Base-by-base conservation (phyloP, 2,329 filamentous ascomycete species). In the Aspergillus fijiensis region DNA sequence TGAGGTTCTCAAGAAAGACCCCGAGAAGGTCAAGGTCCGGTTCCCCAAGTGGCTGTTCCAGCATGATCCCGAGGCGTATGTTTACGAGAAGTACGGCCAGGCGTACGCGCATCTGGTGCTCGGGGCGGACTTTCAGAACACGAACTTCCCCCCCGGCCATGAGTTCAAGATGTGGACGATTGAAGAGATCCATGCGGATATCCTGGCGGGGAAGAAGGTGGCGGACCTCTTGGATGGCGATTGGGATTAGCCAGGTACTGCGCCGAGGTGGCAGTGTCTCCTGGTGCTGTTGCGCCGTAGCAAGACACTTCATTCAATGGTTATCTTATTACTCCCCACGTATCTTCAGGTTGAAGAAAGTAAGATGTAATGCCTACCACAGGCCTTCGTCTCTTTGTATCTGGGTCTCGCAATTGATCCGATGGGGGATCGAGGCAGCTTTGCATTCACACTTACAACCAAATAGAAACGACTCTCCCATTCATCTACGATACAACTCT, bases 121-220 rank as follows among this genome's bases (percentile, higher is more conserved):
- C 58, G 78, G 78, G 2, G 66, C 77, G 3, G 67, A 71, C 12
- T 79, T 81, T 70, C 72, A 76, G 56, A 78, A 82, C 58, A 65
- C 78, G 4, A 82, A 82, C 62, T 78, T 76, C 62, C 79, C 79
- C 12, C 73, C 68, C 10, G 78, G 77, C 1, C 78, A 79, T 61
- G 70, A 65, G 48, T 79, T 76, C 47, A 68, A 74, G 64, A 68
- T 75, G 1, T 80, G 77, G 77, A 77, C 70, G 47, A 77, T 79
- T 21, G 72, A 79, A 60, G 69, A 77, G 61, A 71, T 80, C 12
- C 76, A 77, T 69, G 71, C 74, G 23, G 73, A 76, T 51, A 76
- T 75, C 71, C 64, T 71, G 59, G 68, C 64, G 14, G 76, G 75
- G 5, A 72, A 63, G 48, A 49, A 51, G 5, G 45, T 65, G 11